Evolutionary conservation across 1,284 basidiomycete genomes (phyloP), one percentile per base, ranked within the genome.

Genomic region (Leccinum variabile): DNA sequence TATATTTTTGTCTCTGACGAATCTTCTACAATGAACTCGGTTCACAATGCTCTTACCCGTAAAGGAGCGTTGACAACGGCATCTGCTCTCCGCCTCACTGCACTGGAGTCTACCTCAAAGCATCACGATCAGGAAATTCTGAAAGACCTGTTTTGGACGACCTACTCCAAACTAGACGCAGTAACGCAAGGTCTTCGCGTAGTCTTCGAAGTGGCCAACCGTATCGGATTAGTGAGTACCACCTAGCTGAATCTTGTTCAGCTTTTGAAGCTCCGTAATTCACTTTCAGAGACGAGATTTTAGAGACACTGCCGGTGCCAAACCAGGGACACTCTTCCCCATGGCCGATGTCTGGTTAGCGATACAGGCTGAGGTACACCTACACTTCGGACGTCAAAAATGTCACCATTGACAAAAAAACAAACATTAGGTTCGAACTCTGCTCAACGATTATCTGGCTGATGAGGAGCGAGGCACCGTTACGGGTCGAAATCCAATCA

Each of bases 131-230:
- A 94, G 65, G 92, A 96, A 69, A 87, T 91, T n/a, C 76, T 98
- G 59, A 84, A 83, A 64, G 97, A 99, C 76, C 82, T 99, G 41
- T 98, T 99, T 77, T 99, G 97, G 96, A 98, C 97, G 4, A 76
- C 98, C 16, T 99, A 95, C 74, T 97, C 95, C 5, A 99, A 99
- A 77, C 76, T 99, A 59, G 91, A 96, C 70, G 97, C 97, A 22
- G 92, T 98, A n/a, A 84, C 93, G 39, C 96, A 99, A 75, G 94
- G 95, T 9, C 82, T 98, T 67, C 82, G 96, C 55, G 91, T 98
- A 2, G 85, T 97, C 1, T 95, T 92, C 71, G 97, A 99, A 75
- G 92, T 99, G 1, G 84, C 92, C 1, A 90, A 88, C 70, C 86
- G 94, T 64, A 94, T 97, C 64, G 90, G 91, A 68, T 90, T 90